These are phyloP conservation scores for Lumnitzera littorea DNA, from an alignment of 345 rosid genomes.

Conservation along the genomic window DNA sequence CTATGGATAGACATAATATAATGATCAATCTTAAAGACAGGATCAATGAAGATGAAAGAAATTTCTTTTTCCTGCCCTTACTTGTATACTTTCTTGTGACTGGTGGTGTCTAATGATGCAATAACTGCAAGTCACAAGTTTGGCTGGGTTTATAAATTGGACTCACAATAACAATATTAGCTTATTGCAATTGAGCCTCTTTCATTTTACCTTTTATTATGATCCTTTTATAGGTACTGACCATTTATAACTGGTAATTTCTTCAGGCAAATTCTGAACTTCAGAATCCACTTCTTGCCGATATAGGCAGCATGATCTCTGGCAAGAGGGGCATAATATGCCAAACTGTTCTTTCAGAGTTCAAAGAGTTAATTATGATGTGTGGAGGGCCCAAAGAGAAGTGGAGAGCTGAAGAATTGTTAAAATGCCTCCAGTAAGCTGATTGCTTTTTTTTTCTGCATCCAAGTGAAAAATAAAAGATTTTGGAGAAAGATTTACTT, in stretches of 20 bases:
- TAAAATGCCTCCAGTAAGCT: slow-evolving; percentile 57
- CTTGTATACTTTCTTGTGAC: too few species aligned
- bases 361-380: slow-evolving; percentile 55
- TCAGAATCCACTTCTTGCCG: slow-evolving; percentile 42
- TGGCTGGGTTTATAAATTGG: too few species aligned
- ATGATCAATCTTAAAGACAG: too few species aligned
- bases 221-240: too few species aligned
- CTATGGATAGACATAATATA: too few species aligned
- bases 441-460: background rate
- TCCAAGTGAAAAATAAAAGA: background rate
- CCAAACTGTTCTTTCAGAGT: slow-evolving; percentile 50
- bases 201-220: too few species aligned
- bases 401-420: slow-evolving; percentile 51
- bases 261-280: slow-evolving; percentile 64
- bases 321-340: slow-evolving; percentile 62
- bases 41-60: too few species aligned
- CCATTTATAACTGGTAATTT: slow-evolving; percentile 1
- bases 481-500: background rate
- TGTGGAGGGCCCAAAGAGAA: slow-evolving; percentile 80
- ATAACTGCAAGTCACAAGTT: too few species aligned
- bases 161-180: too few species aligned
- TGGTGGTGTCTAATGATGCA: too few species aligned
- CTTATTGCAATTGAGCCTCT: too few species aligned
- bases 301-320: slow-evolving; percentile 25
- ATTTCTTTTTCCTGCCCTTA: too few species aligned